Evolutionary conservation across 352 stramenopile species (phyloP).

Genomic region (Blastocystis sp.): DNA sequence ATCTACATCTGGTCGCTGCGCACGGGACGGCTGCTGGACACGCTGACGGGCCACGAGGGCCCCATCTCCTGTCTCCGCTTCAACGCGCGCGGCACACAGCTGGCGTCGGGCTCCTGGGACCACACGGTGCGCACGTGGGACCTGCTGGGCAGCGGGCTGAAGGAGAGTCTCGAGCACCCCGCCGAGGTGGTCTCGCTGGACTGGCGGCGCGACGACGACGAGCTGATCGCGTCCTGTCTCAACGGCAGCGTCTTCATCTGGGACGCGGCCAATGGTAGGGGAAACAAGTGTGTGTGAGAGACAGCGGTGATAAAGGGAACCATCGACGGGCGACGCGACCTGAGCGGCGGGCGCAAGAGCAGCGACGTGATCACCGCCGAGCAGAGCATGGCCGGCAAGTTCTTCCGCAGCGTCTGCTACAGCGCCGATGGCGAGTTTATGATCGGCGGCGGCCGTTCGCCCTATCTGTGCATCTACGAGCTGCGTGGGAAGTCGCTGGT

Average conservation of each 20-base stretch:
- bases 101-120: constrained; percentile 93
- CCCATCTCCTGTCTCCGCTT: constrained; percentile 87
- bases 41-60: constrained; percentile 89
- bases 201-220: constrained; percentile 87
- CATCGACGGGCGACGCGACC: constrained; percentile 90
- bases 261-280: constrained; percentile 81
- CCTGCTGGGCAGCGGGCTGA: constrained; percentile 67
- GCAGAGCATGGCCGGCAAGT: constrained; percentile 80
- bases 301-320: constrained; percentile 72
- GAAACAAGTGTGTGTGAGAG: neutral
- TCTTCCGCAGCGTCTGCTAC: constrained; percentile 98
- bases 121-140: constrained; percentile 96
- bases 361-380: constrained; percentile 71
- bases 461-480: constrained; percentile 98
- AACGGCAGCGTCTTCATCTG: constrained; percentile 89
- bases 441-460: constrained; percentile 86
- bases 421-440: constrained; percentile 90
- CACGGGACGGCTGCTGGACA: constrained; percentile 86
- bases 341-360: constrained; percentile 77
- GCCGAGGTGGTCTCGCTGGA: constrained; percentile 87
- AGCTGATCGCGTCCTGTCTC: constrained; percentile 84
- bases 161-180: constrained; percentile 86
- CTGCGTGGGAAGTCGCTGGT: constrained; percentile 81
- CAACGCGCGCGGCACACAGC: constrained; percentile 59
- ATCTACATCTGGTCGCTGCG: constrained; percentile 95